Evolutionary conservation across 1,284 basidiomycete species (phyloP).

Genomic region (Fomitopsis betulina): DNA sequence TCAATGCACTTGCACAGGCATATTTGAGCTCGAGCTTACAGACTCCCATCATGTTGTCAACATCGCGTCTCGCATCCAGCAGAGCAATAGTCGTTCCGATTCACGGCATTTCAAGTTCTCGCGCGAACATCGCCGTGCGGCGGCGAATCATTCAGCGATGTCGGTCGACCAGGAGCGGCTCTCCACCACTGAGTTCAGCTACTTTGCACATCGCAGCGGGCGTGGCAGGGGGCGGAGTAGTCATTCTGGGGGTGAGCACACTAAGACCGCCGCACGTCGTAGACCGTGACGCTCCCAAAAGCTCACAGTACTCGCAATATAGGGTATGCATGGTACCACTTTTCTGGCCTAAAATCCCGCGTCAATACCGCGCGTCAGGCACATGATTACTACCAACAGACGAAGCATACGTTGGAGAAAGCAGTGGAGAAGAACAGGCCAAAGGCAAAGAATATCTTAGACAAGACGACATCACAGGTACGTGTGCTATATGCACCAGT

Average conservation of each 20-base stretch:
- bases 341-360: constrained; percentile 10
- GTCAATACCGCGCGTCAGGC: constrained; percentile 7
- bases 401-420: constrained; percentile 22
- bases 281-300: no score
- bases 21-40: no score
- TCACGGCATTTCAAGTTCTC: not conserved
- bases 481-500: not conserved
- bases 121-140: not conserved
- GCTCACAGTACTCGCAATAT: not conserved
- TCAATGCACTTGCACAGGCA: no score
- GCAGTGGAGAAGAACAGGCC: constrained; percentile 30
- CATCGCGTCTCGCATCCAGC: not conserved
- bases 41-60: not conserved
- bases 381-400: constrained; percentile 8
- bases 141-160: not conserved
- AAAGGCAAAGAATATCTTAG: constrained; percentile 31
- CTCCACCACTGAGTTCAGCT: not conserved
- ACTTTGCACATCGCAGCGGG: not conserved
- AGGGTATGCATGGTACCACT: constrained; percentile 17
- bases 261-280: not conserved
- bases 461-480: constrained; percentile 30
- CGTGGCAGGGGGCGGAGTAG: not conserved
- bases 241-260: not conserved
- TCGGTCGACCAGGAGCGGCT: not conserved
- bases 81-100: not conserved